Evolutionary conservation across 1,139 yeast genomes (phyloP), one percentile per base, ranked within the genome.

Genomic region (Kodamaea suecica): DNA sequence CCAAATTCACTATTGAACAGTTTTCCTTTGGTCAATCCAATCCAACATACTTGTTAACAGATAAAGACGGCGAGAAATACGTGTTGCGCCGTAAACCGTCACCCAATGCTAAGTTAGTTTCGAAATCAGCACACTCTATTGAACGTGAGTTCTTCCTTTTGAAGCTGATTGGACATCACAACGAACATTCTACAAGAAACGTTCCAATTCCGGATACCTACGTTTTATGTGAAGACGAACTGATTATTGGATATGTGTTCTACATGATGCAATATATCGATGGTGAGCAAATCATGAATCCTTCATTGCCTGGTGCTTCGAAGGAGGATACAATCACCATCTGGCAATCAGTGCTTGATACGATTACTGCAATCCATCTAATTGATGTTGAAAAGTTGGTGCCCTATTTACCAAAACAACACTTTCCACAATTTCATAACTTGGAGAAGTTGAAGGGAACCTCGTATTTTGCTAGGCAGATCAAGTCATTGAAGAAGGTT

Each of bases 1-100:
- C 32, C 31, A 28, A 23, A 4, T 32, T 38, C 12, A 37, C 33
- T 5, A 36, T 76, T 32, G 59, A 70, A 41, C 85, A 80, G 52
- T 80, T 80, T 57, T 66, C 69, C 14, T 78, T 75, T 54, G 86
- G 86, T 10, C 86, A 80, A 52, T 76, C 82, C 4, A 80, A 80
- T 50, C 86, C 85, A 11, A 78, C 84, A 0, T 79, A 78, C 47
- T 66, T 73, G 29, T 43, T 80, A 14, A 57, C 57, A 4, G 81
- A 77, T 45, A 49, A 56, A 3, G 41, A 44, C 6, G 74, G 73
- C 2, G 56, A 51, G 32, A 59, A 66, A 31, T 70, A 66, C 40
- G 85, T 79, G 2, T 62, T 80, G 36, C 62, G 85, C 40, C 65
- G 80, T 44, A 79, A 80, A 50, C 86, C 86, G 0, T 66, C 73